Evolutionary conservation across 345 rosid genomes (phyloP).

Genomic region (Eucalyptus sp.): DNA sequence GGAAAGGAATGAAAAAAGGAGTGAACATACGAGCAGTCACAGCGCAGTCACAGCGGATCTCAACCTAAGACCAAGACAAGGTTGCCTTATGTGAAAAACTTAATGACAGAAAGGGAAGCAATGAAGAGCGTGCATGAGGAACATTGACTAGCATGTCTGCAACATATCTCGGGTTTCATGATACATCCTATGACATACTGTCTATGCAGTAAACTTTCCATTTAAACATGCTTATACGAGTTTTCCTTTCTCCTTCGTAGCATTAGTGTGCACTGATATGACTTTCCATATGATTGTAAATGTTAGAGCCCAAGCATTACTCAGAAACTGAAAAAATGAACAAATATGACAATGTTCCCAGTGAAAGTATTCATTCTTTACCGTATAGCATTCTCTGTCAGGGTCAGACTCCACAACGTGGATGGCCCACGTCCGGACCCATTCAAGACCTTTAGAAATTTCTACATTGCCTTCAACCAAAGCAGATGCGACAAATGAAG

Average conservation of each 20-base stretch:
- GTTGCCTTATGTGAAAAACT: neutral
- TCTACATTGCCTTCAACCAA: slow-evolving; percentile 66
- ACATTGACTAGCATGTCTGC: neutral
- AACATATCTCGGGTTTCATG: neutral
- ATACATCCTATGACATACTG: neutral
- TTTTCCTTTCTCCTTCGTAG: neutral
- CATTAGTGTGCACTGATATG: neutral
- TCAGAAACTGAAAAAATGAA: neutral
- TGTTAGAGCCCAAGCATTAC: neutral
- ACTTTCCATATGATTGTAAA: neutral
- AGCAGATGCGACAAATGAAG: slow-evolving; percentile 63
- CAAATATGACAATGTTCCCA: neutral
- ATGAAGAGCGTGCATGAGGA: neutral
- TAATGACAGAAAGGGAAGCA: neutral
- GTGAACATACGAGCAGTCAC: neutral
- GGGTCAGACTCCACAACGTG: slow-evolving; percentile 64
- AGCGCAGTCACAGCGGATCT: neutral
- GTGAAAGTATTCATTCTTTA: slow-evolving; percentile 13
- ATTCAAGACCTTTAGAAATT: slow-evolving; percentile 73
- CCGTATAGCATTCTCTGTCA: slow-evolving; percentile 78
- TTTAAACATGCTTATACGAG: neutral
- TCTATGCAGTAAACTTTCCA: neutral
- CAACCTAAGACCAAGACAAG: neutral
- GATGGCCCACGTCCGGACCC: slow-evolving; percentile 84
- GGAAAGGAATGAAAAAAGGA: neutral